phyloP scores from a whole-genome alignment of 257 asterid genomes.

The Plantago major region DNA sequence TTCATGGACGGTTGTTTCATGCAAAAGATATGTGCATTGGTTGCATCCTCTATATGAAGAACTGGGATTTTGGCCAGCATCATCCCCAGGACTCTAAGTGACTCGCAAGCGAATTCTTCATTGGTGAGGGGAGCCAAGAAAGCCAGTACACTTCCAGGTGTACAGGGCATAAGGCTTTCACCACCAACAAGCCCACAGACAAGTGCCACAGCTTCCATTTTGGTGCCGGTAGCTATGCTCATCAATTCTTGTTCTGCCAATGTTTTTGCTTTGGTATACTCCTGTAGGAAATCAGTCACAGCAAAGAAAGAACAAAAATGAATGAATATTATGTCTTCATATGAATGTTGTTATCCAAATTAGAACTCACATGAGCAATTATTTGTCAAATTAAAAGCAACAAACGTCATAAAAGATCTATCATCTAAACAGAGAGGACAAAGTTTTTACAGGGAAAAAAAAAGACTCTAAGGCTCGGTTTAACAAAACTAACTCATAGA shows the following conservation, averaged over 20 bases:
- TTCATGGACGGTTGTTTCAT: slow-evolving; percentile 19
- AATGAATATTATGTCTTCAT: too few species aligned
- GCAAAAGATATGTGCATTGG: slow-evolving; percentile 41
- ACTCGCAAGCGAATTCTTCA: slow-evolving; percentile 13
- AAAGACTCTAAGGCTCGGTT: background rate
- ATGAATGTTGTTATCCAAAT: too few species aligned
- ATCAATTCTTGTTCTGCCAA: slow-evolving; percentile 40
- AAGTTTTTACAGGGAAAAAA: background rate
- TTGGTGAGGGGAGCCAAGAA: slow-evolving; percentile 20
- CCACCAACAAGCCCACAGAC: slow-evolving; percentile 53
- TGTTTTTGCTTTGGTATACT: slow-evolving; percentile 35
- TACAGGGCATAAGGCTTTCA: slow-evolving; percentile 15
- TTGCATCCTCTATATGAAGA: slow-evolving; percentile 37
- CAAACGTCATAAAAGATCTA: too few species aligned
- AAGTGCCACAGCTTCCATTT: slow-evolving; percentile 37
- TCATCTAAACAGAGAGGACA: too few species aligned
- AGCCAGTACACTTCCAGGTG: slow-evolving; percentile 15
- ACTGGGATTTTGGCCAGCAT: slow-evolving; percentile 38
- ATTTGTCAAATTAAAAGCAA: too few species aligned
- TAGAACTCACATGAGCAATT: too few species aligned
- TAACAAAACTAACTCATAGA: background rate
- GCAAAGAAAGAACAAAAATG: too few species aligned
- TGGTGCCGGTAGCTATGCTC: slow-evolving; percentile 13
- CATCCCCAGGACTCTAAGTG: slow-evolving; percentile 33
- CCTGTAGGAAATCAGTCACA: slow-evolving; percentile 20